Conservation (phyloP, 2,329 filamentous ascomycete species). For the Aotearoamyces nothofagi region DNA sequence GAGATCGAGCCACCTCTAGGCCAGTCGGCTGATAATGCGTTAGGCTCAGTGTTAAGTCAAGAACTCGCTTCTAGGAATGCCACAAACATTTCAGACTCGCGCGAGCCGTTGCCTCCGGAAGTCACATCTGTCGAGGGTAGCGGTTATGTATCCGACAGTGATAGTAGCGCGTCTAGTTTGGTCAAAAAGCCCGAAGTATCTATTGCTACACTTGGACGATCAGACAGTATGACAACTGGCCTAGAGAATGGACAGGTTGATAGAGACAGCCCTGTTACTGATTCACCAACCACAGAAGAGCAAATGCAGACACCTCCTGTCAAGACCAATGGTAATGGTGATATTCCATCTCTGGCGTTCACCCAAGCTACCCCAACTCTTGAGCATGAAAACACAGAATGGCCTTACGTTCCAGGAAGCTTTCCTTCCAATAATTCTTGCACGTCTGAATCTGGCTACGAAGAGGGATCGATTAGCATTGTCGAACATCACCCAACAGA, state of each 20-base stretch:
- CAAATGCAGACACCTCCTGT: not conserved
- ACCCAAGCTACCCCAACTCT: constrained; percentile 29
- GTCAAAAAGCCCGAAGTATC: constrained; percentile 14
- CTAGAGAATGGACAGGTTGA: constrained; percentile 7
- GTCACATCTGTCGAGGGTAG: constrained; percentile 54
- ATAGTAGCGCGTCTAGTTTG: constrained; percentile 26
- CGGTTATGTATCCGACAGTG: constrained; percentile 46
- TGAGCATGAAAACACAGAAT: constrained; percentile 20
- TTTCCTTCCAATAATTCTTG: constrained; percentile 33
- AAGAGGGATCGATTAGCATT: constrained; percentile 4
- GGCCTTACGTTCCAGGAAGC: constrained; percentile 32
- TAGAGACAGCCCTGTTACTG: constrained; percentile 5
- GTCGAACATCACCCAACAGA: constrained; percentile 7
- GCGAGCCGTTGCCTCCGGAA: constrained; percentile 54
- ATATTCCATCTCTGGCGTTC: constrained; percentile 27
- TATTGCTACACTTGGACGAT: constrained; percentile 4
- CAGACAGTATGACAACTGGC: constrained; percentile 8
- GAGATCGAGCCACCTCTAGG: constrained; percentile 11
- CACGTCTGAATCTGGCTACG: constrained; percentile 6
- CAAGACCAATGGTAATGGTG: constrained; percentile 4
- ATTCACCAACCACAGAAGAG: not conserved
- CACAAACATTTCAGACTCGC: constrained; percentile 39
- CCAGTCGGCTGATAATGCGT: constrained; percentile 41
- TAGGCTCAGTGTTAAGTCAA: constrained; percentile 38
- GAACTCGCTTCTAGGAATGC: constrained; percentile 36